These are phyloP conservation scores for Dryas integrifolia DNA, from an alignment of 331 rosid species.

Conservation along the genomic window DNA sequence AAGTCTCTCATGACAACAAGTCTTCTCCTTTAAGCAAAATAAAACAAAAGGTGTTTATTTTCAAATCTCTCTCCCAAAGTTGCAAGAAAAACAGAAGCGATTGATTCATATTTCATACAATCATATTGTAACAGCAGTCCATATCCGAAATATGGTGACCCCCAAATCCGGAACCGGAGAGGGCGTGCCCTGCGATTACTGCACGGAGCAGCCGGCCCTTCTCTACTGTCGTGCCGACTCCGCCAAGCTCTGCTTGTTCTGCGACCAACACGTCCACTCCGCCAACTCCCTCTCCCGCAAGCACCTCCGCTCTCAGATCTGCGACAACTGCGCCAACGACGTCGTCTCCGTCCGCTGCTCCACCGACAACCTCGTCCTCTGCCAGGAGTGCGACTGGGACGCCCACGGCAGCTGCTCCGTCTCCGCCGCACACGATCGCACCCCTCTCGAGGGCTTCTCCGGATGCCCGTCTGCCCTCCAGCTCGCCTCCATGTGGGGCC, in stretches of 20 bases:
- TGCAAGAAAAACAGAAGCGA: too few relatives aligned
- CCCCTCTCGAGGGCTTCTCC: constrained; percentile 45
- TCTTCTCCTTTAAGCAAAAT: too few relatives aligned
- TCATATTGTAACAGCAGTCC: too few relatives aligned
- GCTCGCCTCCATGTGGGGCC: constrained; percentile 53
- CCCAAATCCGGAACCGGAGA: constrained; percentile 30
- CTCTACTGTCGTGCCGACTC: constrained; percentile 69
- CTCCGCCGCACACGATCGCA: constrained; percentile 46
- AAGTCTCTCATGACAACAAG: too few relatives aligned
- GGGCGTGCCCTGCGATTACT: constrained; percentile 57
- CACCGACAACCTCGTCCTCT: constrained; percentile 59
- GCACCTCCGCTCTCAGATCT: constrained; percentile 62
- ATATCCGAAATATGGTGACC: constrained; percentile 26
- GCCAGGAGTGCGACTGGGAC: constrained; percentile 62
- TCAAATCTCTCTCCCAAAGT: too few relatives aligned
- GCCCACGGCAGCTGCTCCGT: constrained; percentile 48
- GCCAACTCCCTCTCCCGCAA: constrained; percentile 59
- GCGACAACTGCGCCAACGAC: constrained; percentile 57
- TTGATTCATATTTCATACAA: too few relatives aligned
- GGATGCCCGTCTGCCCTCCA: constrained; percentile 59
- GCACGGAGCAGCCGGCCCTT: constrained; percentile 46
- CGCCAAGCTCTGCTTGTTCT: constrained; percentile 64
- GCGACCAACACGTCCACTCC: constrained; percentile 72
- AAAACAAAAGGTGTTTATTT: too few relatives aligned
- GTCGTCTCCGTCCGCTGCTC: constrained; percentile 54